Evolutionary conservation across 225 moss, liverwort and hornwort genomes (phyloP).

Genomic region (Rhytidiadelphus loreus): DNA sequence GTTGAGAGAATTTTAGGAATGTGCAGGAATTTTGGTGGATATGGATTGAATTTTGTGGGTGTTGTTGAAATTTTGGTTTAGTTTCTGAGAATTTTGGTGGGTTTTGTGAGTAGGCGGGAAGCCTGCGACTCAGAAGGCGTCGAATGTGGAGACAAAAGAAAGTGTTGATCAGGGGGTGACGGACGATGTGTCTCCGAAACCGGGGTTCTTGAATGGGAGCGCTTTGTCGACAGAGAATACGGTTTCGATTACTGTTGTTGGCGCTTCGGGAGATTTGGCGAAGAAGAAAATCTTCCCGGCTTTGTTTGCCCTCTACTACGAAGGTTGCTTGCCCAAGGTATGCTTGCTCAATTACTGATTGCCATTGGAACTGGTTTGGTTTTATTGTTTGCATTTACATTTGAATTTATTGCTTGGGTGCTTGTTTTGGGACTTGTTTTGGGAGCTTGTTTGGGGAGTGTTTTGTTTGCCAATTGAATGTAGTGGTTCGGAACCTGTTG

Average conservation of each 20-base stretch:
- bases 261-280: constrained; percentile 85
- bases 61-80: neutral
- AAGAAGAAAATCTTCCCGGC: constrained; percentile 99
- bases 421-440: neutral
- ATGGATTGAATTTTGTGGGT: neutral
- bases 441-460: neutral
- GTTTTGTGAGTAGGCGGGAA: neutral
- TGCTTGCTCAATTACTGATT: neutral
- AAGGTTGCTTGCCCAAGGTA: constrained; percentile 91
- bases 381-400: neutral
- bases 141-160: neutral
- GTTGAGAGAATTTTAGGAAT: neutral
- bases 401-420: neutral
- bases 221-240: constrained; percentile 31
- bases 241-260: constrained; percentile 87
- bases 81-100: neutral
- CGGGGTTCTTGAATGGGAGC: constrained; percentile 12
- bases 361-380: neutral
- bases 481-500: neutral
- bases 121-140: neutral
- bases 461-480: neutral
- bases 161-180: neutral
- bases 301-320: constrained; percentile 85
- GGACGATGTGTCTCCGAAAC: constrained; percentile 4
- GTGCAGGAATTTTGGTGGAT: neutral